Conservation (phyloP, 352 stramenopile species). For the Pythium plurisporium region DNA sequence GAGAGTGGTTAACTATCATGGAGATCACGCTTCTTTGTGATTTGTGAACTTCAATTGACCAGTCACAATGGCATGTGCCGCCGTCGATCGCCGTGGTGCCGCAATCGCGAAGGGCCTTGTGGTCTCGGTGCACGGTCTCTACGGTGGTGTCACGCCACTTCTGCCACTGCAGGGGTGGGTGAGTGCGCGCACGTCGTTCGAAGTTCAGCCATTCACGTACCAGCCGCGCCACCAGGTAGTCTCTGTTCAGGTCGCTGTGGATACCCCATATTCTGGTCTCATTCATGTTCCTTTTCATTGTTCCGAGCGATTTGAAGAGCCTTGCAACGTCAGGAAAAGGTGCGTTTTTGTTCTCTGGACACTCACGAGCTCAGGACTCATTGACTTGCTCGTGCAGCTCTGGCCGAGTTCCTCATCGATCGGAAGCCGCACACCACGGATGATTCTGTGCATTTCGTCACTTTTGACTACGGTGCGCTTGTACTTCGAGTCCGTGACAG, state of each 20-base stretch:
- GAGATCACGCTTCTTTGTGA: too few relatives aligned
- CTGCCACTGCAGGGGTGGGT: slow-evolving; percentile 49
- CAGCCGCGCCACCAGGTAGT: slow-evolving; percentile 37
- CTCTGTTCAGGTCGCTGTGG: too few relatives aligned
- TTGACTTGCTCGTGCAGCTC: slow-evolving; percentile 18
- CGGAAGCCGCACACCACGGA: slow-evolving; percentile 61
- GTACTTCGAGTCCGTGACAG: slow-evolving; percentile 47
- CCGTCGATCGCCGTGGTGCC: slow-evolving; percentile 37
- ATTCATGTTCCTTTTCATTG: too few relatives aligned
- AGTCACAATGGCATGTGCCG: slow-evolving; percentile 37
- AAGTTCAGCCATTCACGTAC: slow-evolving; percentile 51
- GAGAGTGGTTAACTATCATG: too few relatives aligned
- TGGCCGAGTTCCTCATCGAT: slow-evolving; percentile 43
- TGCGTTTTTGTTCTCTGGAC: neutral
- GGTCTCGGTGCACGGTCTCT: slow-evolving; percentile 66
- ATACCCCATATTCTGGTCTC: too few relatives aligned
- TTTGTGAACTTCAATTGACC: neutral
- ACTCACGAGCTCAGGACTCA: neutral
- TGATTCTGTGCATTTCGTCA: slow-evolving; percentile 65
- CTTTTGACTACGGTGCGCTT: slow-evolving; percentile 63
- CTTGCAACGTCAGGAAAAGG: slow-evolving; percentile 3
- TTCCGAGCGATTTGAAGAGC: neutral
- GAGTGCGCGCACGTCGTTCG: slow-evolving; percentile 26
- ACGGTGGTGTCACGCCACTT: slow-evolving; percentile 38
- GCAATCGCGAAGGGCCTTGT: slow-evolving; percentile 46